Evolutionary conservation across 441 rosid species (phyloP), one percentile per base, ranked within the genome.

Genomic region (Aquilaria agallochum): DNA sequence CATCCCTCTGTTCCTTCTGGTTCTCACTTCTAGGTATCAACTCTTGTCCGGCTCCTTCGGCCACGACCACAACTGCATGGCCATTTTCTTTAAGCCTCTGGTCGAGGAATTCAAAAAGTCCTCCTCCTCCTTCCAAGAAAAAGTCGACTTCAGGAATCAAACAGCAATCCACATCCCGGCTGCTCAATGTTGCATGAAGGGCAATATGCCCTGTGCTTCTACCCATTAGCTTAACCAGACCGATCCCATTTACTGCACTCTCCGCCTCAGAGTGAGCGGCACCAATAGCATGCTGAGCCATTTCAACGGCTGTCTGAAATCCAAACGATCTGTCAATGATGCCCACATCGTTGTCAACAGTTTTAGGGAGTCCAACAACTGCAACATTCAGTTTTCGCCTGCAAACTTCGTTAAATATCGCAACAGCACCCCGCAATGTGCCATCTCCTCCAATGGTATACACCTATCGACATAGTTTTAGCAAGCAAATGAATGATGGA

Each of bases 171-270:
- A 93, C 97, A 27, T 90, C 97, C 12, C 96, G 84, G 79, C 91
- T 93, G 73, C 97, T 90, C 58, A 93, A 73, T 12, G 98, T 88
- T 40, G 98, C 86, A 34, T 93, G 77, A 20, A 93, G 80, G 15
- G 95, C 87, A 63, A 93, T 93, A 80, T 93, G 96, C 36, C 98
- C 95, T 11, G 96, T 88, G 77, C 91, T 85, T 77, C 96, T 74
- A 20, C 97, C 97, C 97, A 90, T 93, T 44, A 88, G 79, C 83
- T 90, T 93, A 60, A 90, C 95, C 31, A 87, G 70, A 48, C 96
- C 97, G n/a, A 88, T 84, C 14, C 95, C 96, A 60, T 92, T 87
- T 33, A 85, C 91, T 2, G 95, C 96, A 57, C 96, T 92, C 81
- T 89, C 87, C 2, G 95, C 96, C 75, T 92, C 98, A 36, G 87